Conservation (phyloP, 1,284 basidiomycete species). For the Cronartium ribicola region DNA sequence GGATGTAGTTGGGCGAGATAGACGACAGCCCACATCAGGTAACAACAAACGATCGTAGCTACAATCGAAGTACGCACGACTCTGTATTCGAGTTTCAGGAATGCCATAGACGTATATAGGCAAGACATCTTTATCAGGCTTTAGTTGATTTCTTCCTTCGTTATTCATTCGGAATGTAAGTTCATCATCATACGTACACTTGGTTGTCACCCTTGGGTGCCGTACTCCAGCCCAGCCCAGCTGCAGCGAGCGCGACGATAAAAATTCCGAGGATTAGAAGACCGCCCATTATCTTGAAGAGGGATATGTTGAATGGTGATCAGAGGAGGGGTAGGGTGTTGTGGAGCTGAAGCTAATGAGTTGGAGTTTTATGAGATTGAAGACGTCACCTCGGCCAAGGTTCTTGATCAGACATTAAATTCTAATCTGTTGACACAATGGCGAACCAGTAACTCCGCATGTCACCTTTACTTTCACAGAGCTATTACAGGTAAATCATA, state of each 20-base stretch:
- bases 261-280: constrained; percentile 31
- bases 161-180: neutral
- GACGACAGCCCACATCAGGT: constrained; percentile 90
- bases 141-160: neutral
- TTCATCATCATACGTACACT: constrained; percentile 61
- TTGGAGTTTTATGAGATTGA: no score
- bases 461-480: no score
- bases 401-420: no score
- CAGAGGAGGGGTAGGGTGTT: no score
- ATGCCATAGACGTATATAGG: neutral
- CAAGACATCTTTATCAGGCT: neutral
- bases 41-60: constrained; percentile 72
- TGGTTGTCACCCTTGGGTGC: constrained; percentile 80
- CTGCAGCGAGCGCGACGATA: constrained; percentile 57
- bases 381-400: no score
- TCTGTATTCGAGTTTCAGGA: constrained; percentile 54
- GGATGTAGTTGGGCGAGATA: constrained; percentile 88
- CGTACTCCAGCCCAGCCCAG: constrained; percentile 64
- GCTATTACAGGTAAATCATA: no score
- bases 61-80: constrained; percentile 72
- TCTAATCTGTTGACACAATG: no score
- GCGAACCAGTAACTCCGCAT: no score
- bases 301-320: neutral
- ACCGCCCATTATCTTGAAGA: constrained; percentile 18
- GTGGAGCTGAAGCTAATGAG: no score